phyloP scores from a whole-genome alignment of 169 alveolate species.

The Plasmodium chabaudi region DNA sequence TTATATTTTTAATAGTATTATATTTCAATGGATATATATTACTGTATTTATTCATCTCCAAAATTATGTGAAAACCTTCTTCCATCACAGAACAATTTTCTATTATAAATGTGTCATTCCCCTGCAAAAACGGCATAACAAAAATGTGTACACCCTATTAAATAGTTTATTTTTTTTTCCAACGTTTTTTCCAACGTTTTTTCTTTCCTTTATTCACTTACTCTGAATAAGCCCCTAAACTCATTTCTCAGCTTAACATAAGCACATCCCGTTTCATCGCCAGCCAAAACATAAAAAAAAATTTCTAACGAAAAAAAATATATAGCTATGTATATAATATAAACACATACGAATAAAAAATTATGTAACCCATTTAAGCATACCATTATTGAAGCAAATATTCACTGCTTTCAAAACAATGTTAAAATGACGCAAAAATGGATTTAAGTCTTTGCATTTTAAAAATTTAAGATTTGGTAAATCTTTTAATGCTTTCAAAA shows the following conservation, averaged over 20 bases:
- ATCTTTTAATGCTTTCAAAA: slow-evolving; percentile 50
- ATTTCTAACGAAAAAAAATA: slow-evolving; percentile 25
- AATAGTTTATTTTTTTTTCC: too few relatives aligned
- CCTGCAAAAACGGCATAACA: slow-evolving; percentile 14
- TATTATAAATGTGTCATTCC: slow-evolving; percentile 15
- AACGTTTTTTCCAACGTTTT: slow-evolving; percentile 4
- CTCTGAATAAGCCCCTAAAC: slow-evolving; percentile 23
- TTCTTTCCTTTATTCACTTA: not conserved
- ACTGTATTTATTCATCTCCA: slow-evolving; percentile 52
- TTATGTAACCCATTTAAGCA: not conserved
- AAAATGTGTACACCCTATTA: not conserved
- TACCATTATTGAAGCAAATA: slow-evolving; percentile 9
- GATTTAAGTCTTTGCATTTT: slow-evolving; percentile 65
- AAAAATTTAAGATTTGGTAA: slow-evolving; percentile 44
- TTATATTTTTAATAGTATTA: slow-evolving; percentile 36
- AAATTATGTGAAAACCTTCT: slow-evolving; percentile 35
- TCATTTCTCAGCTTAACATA: slow-evolving; percentile 30
- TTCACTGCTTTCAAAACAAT: slow-evolving; percentile 38
- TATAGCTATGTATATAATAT: not conserved
- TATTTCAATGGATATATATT: slow-evolving; percentile 38
- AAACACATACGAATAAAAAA: not conserved
- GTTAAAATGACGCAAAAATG: slow-evolving; percentile 49
- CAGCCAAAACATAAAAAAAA: slow-evolving; percentile 32
- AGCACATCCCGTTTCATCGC: slow-evolving; percentile 72
- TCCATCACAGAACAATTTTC: slow-evolving; percentile 26